Evolutionary conservation across 352 stramenopile species (phyloP).

Genomic region (Phytopythium chamaehyphon): DNA sequence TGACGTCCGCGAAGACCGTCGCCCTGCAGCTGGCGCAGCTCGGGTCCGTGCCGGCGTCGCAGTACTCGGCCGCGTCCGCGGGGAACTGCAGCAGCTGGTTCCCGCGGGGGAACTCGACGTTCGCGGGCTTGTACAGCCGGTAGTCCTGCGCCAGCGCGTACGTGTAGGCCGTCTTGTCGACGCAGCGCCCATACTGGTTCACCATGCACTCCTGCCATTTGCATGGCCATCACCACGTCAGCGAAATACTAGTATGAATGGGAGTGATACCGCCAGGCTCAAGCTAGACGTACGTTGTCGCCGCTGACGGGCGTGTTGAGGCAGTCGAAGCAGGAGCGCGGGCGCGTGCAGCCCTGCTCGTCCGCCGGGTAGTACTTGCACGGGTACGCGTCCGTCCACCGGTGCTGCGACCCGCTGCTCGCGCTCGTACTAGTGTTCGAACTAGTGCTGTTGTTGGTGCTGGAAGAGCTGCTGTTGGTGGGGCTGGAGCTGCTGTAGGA

Average conservation of each 20-base stretch:
- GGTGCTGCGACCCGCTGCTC: slow-evolving; percentile 11
- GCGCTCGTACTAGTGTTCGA: too few species aligned
- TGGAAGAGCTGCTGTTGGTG: not conserved
- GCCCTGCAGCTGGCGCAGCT: slow-evolving; percentile 23
- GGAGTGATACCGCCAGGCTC: too few species aligned
- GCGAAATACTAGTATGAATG: too few species aligned
- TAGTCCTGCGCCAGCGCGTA: slow-evolving; percentile 21
- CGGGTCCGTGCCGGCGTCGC: slow-evolving; percentile 17
- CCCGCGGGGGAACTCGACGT: slow-evolving; percentile 16
- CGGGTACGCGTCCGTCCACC: slow-evolving; percentile 20
- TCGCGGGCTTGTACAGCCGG: slow-evolving; percentile 16
- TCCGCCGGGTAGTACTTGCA: slow-evolving; percentile 18
- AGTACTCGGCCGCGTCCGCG: slow-evolving; percentile 31
- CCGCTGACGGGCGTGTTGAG: slow-evolving; percentile 39
- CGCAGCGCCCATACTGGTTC: slow-evolving; percentile 34
- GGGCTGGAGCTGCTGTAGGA: slow-evolving; percentile 10
- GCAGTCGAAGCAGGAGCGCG: slow-evolving; percentile 56
- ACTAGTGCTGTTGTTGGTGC: slow-evolving; percentile 1
- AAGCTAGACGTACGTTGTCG: slow-evolving; percentile 15
- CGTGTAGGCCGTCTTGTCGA: slow-evolving; percentile 19
- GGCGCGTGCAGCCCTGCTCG: slow-evolving; percentile 34
- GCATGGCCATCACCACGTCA: too few species aligned
- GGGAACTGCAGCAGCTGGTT: slow-evolving; percentile 43
- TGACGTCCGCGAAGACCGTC: slow-evolving; percentile 21
- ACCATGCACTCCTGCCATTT: slow-evolving; percentile 30